Conservation (phyloP, 495 filamentous ascomycete genomes). For the Cairneyella variabilis region DNA sequence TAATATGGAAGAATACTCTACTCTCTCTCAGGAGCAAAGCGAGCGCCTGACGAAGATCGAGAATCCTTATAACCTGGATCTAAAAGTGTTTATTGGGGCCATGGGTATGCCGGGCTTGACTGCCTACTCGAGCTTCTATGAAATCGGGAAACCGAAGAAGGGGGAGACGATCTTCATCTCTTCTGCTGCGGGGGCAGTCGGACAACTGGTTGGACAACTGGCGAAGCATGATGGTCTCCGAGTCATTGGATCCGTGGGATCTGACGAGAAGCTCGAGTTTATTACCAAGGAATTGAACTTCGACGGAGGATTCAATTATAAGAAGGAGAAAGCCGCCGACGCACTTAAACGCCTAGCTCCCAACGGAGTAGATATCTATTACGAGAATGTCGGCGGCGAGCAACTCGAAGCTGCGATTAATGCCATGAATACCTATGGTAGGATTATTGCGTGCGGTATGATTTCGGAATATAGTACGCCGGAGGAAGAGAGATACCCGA, state of each 20-base stretch:
- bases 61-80: constrained; percentile 61
- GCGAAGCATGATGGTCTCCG: constrained; percentile 83
- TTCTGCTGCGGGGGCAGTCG: constrained; percentile 79
- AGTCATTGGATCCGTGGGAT: constrained; percentile 68
- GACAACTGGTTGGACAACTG: constrained; percentile 78
- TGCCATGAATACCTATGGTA: constrained; percentile 63
- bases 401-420: constrained; percentile 74
- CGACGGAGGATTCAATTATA: constrained; percentile 71
- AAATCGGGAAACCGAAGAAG: constrained; percentile 80
- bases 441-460: constrained; percentile 59
- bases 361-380: constrained; percentile 90
- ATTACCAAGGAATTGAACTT: constrained; percentile 62
- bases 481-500: constrained; percentile 55
- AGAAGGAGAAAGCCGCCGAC: constrained; percentile 57
- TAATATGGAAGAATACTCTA: constrained; percentile 60
- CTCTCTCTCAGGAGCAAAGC: constrained; percentile 29
- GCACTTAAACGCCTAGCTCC: constrained; percentile 74
- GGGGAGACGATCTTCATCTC: constrained; percentile 88
- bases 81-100: constrained; percentile 62
- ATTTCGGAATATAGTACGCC: constrained; percentile 71
- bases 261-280: constrained; percentile 62
- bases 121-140: constrained; percentile 74
- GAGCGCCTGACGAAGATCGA: constrained; percentile 41
- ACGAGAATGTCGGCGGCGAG: constrained; percentile 91
- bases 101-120: constrained; percentile 88